phyloP scores from a whole-genome alignment of 441 rosid genomes.

The Populus tomentosa region DNA sequence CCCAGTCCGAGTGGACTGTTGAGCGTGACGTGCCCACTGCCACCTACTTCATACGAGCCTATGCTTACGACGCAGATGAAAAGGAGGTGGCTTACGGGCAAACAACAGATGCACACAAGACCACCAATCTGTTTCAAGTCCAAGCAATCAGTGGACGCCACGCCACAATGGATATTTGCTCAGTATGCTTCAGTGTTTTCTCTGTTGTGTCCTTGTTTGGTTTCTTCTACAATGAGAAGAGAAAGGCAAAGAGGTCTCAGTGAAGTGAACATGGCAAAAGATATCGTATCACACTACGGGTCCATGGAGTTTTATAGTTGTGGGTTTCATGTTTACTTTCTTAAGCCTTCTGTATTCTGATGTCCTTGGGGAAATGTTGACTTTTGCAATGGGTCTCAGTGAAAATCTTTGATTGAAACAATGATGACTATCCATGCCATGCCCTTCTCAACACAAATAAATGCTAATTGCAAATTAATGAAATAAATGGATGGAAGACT shows the following conservation, averaged over 20 bases:
- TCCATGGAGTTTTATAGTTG: not conserved
- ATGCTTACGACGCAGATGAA: constrained; percentile 31
- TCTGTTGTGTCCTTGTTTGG: constrained; percentile 45
- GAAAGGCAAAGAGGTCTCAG: constrained; percentile 21
- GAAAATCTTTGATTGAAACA: no score
- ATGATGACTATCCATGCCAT: no score
- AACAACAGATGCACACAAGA: constrained; percentile 34
- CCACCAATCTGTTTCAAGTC: constrained; percentile 34
- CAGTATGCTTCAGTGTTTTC: constrained; percentile 61
- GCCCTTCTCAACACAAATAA: no score
- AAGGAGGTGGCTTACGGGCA: constrained; percentile 54
- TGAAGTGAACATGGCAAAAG: constrained; percentile 1
- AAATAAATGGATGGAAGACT: no score
- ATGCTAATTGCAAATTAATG: no score
- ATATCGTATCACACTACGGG: no score
- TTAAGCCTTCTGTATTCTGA: not conserved
- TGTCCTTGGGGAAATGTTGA: no score
- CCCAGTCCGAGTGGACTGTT: constrained; percentile 37
- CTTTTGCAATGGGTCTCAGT: no score
- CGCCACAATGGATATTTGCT: constrained; percentile 42
- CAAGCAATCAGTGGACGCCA: constrained; percentile 53
- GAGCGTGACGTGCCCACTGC: constrained; percentile 49
- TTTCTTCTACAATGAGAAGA: constrained; percentile 53
- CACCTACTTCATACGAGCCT: constrained; percentile 61
- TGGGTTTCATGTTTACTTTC: not conserved